Evolutionary conservation across 371 early-diverging fungal species (phyloP).

Genomic region (Gilbertella persicaria): DNA sequence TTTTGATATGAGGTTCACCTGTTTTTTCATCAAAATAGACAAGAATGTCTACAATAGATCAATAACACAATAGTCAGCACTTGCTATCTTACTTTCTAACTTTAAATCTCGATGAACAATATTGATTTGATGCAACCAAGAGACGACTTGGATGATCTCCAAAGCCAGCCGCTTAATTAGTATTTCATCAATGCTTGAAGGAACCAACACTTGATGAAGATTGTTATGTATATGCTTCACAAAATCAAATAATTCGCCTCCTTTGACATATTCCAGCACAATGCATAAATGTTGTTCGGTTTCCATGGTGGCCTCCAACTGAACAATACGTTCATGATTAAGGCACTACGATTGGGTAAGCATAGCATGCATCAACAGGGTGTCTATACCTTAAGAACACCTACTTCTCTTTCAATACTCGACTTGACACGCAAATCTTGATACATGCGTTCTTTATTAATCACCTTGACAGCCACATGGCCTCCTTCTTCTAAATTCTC

Average conservation of each 20-base stretch:
- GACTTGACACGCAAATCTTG: constrained; percentile 20
- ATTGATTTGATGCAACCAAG: constrained; percentile 61
- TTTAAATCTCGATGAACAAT: constrained; percentile 74
- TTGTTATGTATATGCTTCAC: constrained; percentile 30
- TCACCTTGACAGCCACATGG: constrained; percentile 25
- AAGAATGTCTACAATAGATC: constrained; percentile 28
- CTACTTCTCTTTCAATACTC: constrained; percentile 35
- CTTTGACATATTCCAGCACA: constrained; percentile 33
- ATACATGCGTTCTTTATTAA: constrained; percentile 23
- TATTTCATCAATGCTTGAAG: constrained; percentile 17
- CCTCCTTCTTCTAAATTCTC: constrained; percentile 20
- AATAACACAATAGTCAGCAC: neutral
- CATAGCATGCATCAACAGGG: neutral
- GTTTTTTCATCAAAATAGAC: constrained; percentile 24
- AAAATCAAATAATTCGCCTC: constrained; percentile 31
- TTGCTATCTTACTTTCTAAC: constrained; percentile 59
- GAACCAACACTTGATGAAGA: constrained; percentile 2
- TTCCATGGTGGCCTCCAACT: constrained; percentile 65
- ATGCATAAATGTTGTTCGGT: constrained; percentile 56
- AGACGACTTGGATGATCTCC: constrained; percentile 56
- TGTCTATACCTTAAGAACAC: constrained; percentile 25
- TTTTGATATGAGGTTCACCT: constrained; percentile 55
- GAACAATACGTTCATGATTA: constrained; percentile 62
- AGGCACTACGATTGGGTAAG: constrained; percentile 31
- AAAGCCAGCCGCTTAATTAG: constrained; percentile 24